Percentiles rank a stretch among this genome's conserved stretches.
phyloP scores from a whole-genome alignment of 1,284 basidiomycete species.

The Malassezia vespertilionis region DNA sequence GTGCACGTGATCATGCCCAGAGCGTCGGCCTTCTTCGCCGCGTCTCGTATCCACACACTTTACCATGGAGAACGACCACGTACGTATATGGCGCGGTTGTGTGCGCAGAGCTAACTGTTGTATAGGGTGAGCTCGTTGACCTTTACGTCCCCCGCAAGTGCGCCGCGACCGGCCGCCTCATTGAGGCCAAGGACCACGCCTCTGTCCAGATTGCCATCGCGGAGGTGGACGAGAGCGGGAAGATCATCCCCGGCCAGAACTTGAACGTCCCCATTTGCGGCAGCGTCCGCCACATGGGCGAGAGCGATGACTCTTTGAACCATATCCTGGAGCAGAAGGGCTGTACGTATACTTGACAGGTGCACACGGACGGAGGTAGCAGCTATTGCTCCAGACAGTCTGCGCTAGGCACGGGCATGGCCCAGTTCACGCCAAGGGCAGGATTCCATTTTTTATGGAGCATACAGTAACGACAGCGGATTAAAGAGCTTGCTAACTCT shows the following conservation, averaged over 20 bases:
- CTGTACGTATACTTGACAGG: conserved; percentile 57
- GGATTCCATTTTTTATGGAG: conserved; percentile 42
- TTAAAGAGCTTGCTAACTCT: conserved; percentile 40
- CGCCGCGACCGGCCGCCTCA: conserved; percentile 66
- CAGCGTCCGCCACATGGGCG: conserved; percentile 84
- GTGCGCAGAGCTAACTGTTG: not conserved
- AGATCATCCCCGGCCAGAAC: conserved; percentile 66
- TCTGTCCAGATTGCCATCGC: conserved; percentile 91
- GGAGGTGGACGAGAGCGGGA: conserved; percentile 87
- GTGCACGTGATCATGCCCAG: conserved; percentile 9
- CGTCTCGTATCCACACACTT: conserved; percentile 1
- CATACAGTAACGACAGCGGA: conserved; percentile 32
- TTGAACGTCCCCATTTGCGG: conserved; percentile 91
- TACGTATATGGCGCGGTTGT: no score
- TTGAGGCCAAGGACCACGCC: conserved; percentile 97
- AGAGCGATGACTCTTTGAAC: conserved; percentile 95
- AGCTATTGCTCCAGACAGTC: conserved; percentile 40
- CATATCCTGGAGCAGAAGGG: conserved; percentile 88
- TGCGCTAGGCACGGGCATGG: conserved; percentile 22
- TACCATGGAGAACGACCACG: conserved; percentile 18
- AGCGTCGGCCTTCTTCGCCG: not conserved
- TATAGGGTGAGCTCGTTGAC: conserved; percentile 94
- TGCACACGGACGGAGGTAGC: not conserved
- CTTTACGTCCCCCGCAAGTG: conserved; percentile 99
- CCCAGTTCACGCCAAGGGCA: conserved; percentile 27